Conservation (phyloP, 148 eudicot genomes). For the Vaccinium darrowii region DNA sequence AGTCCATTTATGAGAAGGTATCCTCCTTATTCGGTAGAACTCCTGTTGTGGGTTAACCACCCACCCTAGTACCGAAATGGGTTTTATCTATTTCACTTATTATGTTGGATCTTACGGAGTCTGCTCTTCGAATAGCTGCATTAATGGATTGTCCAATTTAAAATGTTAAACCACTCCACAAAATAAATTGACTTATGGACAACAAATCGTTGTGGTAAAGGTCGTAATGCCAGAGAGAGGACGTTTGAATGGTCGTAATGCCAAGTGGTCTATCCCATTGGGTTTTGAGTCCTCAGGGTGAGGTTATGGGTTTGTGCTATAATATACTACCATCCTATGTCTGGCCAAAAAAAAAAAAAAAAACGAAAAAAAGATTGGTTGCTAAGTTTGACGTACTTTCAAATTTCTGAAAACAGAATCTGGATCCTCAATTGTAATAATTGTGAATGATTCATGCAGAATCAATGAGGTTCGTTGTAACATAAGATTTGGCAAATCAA, state of each 20-base stretch:
- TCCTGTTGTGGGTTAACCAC: too few species aligned
- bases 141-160: too few species aligned
- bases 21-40: too few species aligned
- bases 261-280: neutral
- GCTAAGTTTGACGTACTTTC: neutral
- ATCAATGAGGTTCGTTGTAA: neutral
- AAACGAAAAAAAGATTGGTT: neutral
- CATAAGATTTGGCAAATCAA: neutral
- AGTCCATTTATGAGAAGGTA: too few species aligned
- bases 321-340: too few species aligned
- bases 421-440: neutral
- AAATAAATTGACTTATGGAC: too few species aligned
- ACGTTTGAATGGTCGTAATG: neutral
- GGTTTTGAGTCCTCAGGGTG: neutral
- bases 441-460: neutral
- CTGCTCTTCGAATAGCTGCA: too few species aligned
- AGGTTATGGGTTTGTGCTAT: neutral
- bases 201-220: too few species aligned
- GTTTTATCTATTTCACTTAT: too few species aligned
- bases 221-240: neutral
- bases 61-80: too few species aligned
- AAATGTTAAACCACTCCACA: too few species aligned
- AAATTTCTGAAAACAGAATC: neutral
- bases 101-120: too few species aligned
- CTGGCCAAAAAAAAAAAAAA: neutral